phyloP scores from a whole-genome alignment of 768 basidiomycete genomes.

The Boletus fagicola region DNA sequence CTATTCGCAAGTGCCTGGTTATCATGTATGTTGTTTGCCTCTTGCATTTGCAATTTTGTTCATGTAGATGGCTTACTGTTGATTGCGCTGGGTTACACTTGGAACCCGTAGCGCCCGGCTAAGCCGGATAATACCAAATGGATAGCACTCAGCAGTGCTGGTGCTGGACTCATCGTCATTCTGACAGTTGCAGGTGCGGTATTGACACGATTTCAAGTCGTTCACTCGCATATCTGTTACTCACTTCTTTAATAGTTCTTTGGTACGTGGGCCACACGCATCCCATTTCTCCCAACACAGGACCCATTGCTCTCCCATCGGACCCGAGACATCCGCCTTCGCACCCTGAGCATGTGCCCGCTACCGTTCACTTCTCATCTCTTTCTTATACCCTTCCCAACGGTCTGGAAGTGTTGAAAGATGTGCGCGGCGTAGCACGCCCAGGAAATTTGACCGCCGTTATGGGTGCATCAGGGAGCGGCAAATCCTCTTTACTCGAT shows the following conservation, averaged over 20 bases:
- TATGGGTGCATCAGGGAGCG: constrained; percentile 96
- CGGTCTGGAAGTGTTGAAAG: constrained; percentile 67
- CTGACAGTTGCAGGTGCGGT: constrained; percentile 57
- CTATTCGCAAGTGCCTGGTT: constrained; percentile 93
- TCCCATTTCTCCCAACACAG: constrained; percentile 39
- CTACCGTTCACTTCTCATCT: constrained; percentile 86
- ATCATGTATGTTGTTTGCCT: constrained; percentile 45
- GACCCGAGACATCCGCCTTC: constrained; percentile 60
- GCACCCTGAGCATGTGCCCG: constrained; percentile 82
- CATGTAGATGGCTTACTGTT: not conserved
- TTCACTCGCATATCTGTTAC: not conserved
- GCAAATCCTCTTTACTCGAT: constrained; percentile 95
- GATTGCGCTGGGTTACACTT: not conserved
- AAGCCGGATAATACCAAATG: constrained; percentile 81
- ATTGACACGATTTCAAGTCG: not conserved
- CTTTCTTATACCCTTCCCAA: constrained; percentile 73
- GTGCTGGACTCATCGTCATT: constrained; percentile 73
- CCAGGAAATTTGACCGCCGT: constrained; percentile 93
- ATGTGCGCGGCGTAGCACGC: constrained; percentile 78
- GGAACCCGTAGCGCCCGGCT: constrained; percentile 53
- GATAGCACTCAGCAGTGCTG: constrained; percentile 82
- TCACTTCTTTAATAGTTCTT: constrained; percentile 47
- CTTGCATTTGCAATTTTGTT: not conserved
- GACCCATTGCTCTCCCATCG: constrained; percentile 85
- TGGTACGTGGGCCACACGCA: constrained; percentile 89